Conservation (phyloP, 106 monocot genomes). For the Iris macrosiphon region DNA sequence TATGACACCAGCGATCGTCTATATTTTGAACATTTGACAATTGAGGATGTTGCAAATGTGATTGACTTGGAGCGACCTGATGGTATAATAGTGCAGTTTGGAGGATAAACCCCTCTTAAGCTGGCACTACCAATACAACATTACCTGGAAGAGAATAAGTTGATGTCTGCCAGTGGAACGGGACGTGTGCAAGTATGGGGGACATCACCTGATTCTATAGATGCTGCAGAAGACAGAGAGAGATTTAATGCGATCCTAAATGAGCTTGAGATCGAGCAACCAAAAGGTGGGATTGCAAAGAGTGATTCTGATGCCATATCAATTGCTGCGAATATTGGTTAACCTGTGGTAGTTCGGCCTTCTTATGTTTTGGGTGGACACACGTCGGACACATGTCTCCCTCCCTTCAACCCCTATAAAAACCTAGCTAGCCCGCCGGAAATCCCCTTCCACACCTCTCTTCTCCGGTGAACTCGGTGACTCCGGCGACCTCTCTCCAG, state of each 20-base stretch:
- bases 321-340: conserved; percentile 78
- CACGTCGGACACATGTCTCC: too few relatives aligned
- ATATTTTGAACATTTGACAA: conserved; percentile 91
- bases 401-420: too few relatives aligned
- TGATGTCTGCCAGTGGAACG: conserved; percentile 38
- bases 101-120: conserved; percentile 95
- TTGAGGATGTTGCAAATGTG: conserved; percentile 91
- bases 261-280: conserved; percentile 81
- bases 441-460: too few relatives aligned
- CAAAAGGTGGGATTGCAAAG: conserved; percentile 93
- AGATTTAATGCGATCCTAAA: conserved; percentile 83
- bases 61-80: conserved; percentile 84
- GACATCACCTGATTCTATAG: conserved; percentile 92
- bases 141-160: conserved; percentile 53
- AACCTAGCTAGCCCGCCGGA: too few relatives aligned
- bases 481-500: too few relatives aligned
- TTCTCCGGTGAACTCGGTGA: too few relatives aligned
- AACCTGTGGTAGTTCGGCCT: conserved; percentile 93
- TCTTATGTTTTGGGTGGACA: conserved; percentile 94
- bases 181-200: conserved; percentile 83
- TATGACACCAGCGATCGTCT: conserved; percentile 95
- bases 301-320: conserved; percentile 68
- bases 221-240: conserved; percentile 94
- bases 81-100: conserved; percentile 97
- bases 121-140: conserved; percentile 84